Evolutionary conservation across 2,329 filamentous ascomycete species (phyloP), one percentile per base, ranked within the genome.

Genomic region (Sclerotinia glacialis): DNA sequence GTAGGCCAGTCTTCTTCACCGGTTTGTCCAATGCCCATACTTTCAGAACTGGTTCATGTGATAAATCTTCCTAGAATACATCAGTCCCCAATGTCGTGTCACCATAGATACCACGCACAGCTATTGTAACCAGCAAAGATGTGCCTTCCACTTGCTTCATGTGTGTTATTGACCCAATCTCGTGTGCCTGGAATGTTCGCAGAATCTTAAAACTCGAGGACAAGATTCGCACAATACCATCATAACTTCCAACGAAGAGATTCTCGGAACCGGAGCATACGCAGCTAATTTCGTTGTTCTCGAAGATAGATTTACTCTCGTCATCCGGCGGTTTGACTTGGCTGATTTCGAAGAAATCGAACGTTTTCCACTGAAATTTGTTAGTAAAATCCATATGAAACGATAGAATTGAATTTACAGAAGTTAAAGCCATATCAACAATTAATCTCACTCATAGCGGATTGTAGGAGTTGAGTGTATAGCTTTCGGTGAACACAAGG

Each of bases 301-400:
- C 89, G 81, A 96, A 90, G 76, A 93, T 84, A 76, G 87, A 85
- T 73, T 88, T 87, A 77, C 87, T 89, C 77, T 96, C 92, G 75
- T 89, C 89, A 78, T 96, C 90, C 73, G 85, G 85, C 74, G 86
- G 85, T 76, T 89, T 87, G 78, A 97, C 88, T 77, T 91, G 89
- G 77, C 88, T 88, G 78, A 96, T 92, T 80, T 97, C 92, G 86
- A 99, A 98, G 88, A 99, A 99, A 84, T 96, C 93, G 83, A 99
- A 99, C 73, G 90, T 89, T 90, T 97, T 97, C 94, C 95, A 98
- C 94, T 77, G 53, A n/a, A 40, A 14, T 50, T 50, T 46, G 55
- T 37, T 69, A 68, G 70, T 65, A 28, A 49, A 34, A 44, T 37
- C 18, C 16, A 28, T 26, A 49, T 1, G 14, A 4, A 46, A 16